Evolutionary conservation across 106 monocot species (phyloP), one percentile per base, ranked within the genome.

Genomic region (Agapanthus africanus): DNA sequence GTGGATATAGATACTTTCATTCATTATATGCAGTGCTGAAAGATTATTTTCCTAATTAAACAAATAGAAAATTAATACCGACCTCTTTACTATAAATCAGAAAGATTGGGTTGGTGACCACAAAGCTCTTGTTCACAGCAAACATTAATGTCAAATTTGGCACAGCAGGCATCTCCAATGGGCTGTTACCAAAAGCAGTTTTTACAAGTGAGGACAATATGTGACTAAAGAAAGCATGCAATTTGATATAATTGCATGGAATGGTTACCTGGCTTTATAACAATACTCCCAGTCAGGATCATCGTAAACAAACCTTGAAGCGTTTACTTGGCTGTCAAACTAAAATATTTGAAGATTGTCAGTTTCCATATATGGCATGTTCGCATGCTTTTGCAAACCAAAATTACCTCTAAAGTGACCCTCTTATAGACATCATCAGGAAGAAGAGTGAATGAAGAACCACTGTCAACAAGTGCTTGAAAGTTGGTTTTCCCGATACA

Each of bases 291-390:
- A 95, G 22, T 83, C 80, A 27, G 74, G 70, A 44, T 52, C 88
- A 73, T 79, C 77, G 39, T 65, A 68, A 18, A 46, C 71, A 47
- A 76, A 42, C 72, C 91, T 88, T 66, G 88, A 79, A 73, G 66
- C 71, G 74, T 88, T 91, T 50, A 95, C 69, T 82, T 82, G 81
- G 44, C 63, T 81, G 74, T 95, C 88, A 84, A 95, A 95, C 95
- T 95, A 67, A 26, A 74, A 64, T 14, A 54, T 66, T 79, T 66
- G 63, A 14, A 72, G 30, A 54, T 1, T 56, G 30, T 38, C 44
- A 71, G 62, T 37, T 69, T 21, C 35, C 28, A 66, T 31, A 59
- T n/a, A 39, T 34, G 73, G n/a, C 54, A 36, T 26, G 15, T 0
- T 25, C 16, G 26, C 28, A 18, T 35, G 30, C 35, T 52, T 25